These are phyloP conservation scores for Aurinia saxatilis DNA, from an alignment of 345 rosid genomes.

Conservation along the genomic window DNA sequence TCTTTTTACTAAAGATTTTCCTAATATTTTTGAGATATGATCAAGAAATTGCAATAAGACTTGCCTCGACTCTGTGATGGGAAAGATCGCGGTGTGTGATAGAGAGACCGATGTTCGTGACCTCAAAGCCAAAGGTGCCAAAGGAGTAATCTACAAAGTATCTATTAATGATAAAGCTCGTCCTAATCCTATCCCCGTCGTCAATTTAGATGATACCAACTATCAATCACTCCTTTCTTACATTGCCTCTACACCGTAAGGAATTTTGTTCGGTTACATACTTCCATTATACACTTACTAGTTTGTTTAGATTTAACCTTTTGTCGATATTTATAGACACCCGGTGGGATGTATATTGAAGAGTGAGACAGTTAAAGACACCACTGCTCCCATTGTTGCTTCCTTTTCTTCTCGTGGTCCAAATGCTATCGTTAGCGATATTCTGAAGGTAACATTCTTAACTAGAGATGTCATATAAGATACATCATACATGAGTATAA, in stretches of 20 bases:
- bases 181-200: not conserved
- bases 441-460: too few relatives aligned
- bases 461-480: too few relatives aligned
- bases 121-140: conserved; percentile 10
- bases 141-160: not conserved
- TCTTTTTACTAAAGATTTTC: not conserved
- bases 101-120: too few relatives aligned
- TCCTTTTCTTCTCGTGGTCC: conserved; percentile 29
- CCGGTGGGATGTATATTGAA: conserved; percentile 13
- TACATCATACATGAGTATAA: too few relatives aligned
- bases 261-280: not conserved
- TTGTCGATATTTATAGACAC: not conserved
- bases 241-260: too few relatives aligned
- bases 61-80: conserved; percentile 21
- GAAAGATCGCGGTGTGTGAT: conserved; percentile 30
- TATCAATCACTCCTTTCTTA: conserved; percentile 3
- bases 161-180: not conserved
- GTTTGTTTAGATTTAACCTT: too few relatives aligned
- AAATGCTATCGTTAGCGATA: not conserved
- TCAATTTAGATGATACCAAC: not conserved
- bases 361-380: conserved; percentile 11
- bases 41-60: not conserved
- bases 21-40: not conserved
- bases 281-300: too few relatives aligned
- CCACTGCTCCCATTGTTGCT: conserved; percentile 21